phyloP scores from a whole-genome alignment of 2,329 filamentous ascomycete genomes.

The Diaporthe batatas region DNA sequence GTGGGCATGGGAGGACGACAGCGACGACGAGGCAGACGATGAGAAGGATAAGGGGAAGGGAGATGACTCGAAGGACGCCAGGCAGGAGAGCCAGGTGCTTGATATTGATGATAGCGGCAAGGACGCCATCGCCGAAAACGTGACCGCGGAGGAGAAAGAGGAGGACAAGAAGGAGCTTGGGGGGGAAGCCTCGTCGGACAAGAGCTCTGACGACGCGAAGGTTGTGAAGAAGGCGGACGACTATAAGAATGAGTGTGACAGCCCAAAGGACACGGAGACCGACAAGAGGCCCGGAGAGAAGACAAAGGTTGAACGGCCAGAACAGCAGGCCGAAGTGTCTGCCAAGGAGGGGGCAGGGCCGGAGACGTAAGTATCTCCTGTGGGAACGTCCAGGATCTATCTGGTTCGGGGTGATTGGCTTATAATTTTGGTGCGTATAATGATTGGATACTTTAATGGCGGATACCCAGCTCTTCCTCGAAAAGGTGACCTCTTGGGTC shows the following conservation, averaged over 20 bases:
- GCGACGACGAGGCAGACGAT: constrained; percentile 54
- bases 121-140: constrained; percentile 44
- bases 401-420: background rate
- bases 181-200: background rate
- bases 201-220: background rate
- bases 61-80: constrained; percentile 37
- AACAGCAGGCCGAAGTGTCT: constrained; percentile 9
- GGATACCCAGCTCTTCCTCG: constrained; percentile 23
- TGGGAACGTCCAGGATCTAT: background rate
- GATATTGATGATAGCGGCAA: constrained; percentile 52
- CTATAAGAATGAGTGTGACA: background rate
- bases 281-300: background rate
- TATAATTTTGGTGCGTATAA: background rate
- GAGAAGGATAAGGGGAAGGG: constrained; percentile 34
- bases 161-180: constrained; percentile 21
- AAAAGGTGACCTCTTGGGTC: background rate
- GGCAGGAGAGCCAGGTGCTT: constrained; percentile 45
- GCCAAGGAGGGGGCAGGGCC: constrained; percentile 38
- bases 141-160: constrained; percentile 36
- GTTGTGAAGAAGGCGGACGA: background rate
- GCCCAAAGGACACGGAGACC: background rate
- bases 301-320: background rate
- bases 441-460: background rate
- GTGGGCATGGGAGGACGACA: constrained; percentile 41
- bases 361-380: constrained; percentile 39